Evolutionary conservation across 2,329 filamentous ascomycete species (phyloP).

Genomic region (Gnomoniopsis sp.): DNA sequence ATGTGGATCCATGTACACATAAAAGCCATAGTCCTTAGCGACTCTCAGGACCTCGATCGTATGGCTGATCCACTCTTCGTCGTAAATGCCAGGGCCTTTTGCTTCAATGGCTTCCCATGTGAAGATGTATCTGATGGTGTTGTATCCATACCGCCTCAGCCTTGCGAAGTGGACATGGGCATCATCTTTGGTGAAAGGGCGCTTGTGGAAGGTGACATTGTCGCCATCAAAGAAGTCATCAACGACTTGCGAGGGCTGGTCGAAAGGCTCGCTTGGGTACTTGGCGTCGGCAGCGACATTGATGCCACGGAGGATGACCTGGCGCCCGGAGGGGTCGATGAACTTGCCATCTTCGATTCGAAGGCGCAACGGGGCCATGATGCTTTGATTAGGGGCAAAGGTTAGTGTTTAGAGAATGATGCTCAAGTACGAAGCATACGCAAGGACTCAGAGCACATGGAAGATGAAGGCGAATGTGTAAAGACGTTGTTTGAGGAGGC

Average conservation of each 20-base stretch:
- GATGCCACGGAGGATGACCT: constrained; percentile 88
- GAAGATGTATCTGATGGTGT: constrained; percentile 93
- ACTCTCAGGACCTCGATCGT: constrained; percentile 81
- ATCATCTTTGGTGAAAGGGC: constrained; percentile 80
- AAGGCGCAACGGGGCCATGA: constrained; percentile 73
- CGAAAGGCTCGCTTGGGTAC: constrained; percentile 69
- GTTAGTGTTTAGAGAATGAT: neutral
- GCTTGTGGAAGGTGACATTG: constrained; percentile 80
- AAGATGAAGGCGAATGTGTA: neutral
- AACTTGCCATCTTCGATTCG: constrained; percentile 84
- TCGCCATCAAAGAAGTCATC: constrained; percentile 91
- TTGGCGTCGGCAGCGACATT: constrained; percentile 92
- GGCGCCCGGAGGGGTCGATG: constrained; percentile 74
- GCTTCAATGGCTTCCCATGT: constrained; percentile 99
- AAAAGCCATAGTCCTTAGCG: constrained; percentile 89
- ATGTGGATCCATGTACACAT: constrained; percentile 97
- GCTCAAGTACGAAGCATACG: neutral
- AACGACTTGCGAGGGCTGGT: constrained; percentile 74
- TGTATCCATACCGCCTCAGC: constrained; percentile 87
- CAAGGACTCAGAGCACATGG: neutral
- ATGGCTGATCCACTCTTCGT: constrained; percentile 88
- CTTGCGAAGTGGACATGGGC: constrained; percentile 83
- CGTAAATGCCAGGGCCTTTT: constrained; percentile 83
- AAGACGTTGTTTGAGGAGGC: neutral
- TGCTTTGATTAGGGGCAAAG: neutral